A percentile compares a stretch with the other conserved stretches of the same genome.
Conservation (phyloP, 116 monocot species). For the Dioscorea cayenensis region DNA sequence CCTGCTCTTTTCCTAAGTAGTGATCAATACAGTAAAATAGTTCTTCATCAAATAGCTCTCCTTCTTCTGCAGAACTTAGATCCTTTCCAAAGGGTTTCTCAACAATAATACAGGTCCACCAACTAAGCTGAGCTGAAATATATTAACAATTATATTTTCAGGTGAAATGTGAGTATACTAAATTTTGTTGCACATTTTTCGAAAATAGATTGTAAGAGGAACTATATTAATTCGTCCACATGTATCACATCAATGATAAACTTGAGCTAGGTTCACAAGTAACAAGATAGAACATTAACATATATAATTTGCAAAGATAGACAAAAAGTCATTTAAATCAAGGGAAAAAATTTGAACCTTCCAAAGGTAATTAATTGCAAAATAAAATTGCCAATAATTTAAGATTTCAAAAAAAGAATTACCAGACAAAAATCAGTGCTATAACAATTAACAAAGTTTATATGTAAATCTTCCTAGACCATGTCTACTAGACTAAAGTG, state of each 20-base stretch:
- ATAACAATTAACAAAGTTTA: too few relatives aligned
- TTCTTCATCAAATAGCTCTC: constrained; percentile 87
- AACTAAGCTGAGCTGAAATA: constrained; percentile 55
- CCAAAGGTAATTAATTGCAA: not conserved
- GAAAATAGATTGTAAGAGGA: too few relatives aligned
- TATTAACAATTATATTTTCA: not conserved
- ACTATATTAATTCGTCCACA: not conserved
- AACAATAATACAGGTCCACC: constrained; percentile 91
- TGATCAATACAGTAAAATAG: constrained; percentile 93
- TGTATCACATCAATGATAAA: not conserved
- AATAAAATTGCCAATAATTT: not conserved
- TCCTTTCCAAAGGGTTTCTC: constrained; percentile 98
- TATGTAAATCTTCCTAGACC: too few relatives aligned
- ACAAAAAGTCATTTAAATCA: not conserved
- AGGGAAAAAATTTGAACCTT: not conserved
- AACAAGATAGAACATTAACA: not conserved
- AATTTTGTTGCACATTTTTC: too few relatives aligned
- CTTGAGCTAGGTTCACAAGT: not conserved
- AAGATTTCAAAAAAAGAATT: not conserved
- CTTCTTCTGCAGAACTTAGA: constrained; percentile 80
- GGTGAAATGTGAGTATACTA: too few relatives aligned
- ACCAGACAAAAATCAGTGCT: too few relatives aligned
- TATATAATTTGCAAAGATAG: not conserved
- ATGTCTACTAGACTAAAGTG: too few relatives aligned
- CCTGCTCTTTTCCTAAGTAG: constrained; percentile 93